Evolutionary conservation across 73 alveolate genomes (phyloP).

Genomic region (Blepharisma stoltei): DNA sequence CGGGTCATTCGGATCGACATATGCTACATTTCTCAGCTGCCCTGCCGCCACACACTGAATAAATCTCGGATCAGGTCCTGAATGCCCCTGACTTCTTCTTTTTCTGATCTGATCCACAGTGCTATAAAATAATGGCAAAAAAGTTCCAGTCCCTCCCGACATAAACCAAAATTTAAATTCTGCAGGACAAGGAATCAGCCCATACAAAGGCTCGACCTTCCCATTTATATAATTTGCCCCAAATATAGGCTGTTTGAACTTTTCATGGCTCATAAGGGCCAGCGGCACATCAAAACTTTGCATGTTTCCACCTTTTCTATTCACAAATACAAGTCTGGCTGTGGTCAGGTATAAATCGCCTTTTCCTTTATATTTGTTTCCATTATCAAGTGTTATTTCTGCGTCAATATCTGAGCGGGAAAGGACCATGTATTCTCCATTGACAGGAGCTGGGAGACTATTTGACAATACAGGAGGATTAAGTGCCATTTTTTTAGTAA

Average conservation of each 20-base stretch:
- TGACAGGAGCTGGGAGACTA: conserved; percentile 88
- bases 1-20: conserved; percentile 98
- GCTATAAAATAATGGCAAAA: conserved; percentile 25
- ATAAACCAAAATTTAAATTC: conserved; percentile 91
- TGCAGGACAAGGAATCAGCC: conserved; percentile 84
- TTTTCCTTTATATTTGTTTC: conserved; percentile 85
- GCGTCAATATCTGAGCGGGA: conserved; percentile 85
- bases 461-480: conserved; percentile 86
- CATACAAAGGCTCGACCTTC: conserved; percentile 78
- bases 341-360: conserved; percentile 91
- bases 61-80: conserved; percentile 56
- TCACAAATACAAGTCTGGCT: conserved; percentile 86
- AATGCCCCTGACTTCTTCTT: conserved; percentile 24
- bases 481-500: conserved; percentile 75
- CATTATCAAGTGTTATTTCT: conserved; percentile 76
- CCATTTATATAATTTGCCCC: conserved; percentile 97
- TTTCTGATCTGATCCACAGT: conserved; percentile 39
- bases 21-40: conserved; percentile 64
- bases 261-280: conserved; percentile 80
- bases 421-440: conserved; percentile 86
- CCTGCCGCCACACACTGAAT: conserved; percentile 52
- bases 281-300: conserved; percentile 96
- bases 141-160: conserved; percentile 85
- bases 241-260: conserved; percentile 95
- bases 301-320: conserved; percentile 55